Evolutionary conservation across 2,329 filamentous ascomycete genomes (phyloP).

Genomic region (Lithohypha guttulata): DNA sequence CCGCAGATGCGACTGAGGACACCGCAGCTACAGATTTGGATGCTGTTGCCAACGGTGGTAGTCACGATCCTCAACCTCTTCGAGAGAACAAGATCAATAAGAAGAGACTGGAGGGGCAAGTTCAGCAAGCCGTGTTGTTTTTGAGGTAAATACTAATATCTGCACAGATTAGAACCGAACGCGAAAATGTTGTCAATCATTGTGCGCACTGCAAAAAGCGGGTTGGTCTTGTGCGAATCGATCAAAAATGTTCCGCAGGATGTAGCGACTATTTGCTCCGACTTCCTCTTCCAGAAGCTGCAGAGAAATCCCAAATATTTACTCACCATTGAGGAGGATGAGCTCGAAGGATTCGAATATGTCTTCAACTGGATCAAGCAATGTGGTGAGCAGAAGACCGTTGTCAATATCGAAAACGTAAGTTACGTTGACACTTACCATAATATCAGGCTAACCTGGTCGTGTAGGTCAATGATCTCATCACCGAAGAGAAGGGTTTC

Average conservation of each 20-base stretch:
- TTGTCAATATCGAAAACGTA: neutral
- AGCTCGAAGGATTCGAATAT: constrained; percentile 3
- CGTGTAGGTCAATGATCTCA: neutral
- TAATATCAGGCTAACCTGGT: neutral
- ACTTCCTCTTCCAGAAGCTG: neutral
- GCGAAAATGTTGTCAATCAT: constrained; percentile 5
- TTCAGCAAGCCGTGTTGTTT: too few species aligned
- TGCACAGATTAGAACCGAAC: neutral
- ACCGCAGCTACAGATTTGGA: neutral
- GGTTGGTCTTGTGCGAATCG: neutral
- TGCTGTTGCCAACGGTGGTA: neutral
- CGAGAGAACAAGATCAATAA: constrained; percentile 7
- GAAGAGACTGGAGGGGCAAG: constrained; percentile 5
- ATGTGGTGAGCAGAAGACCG: neutral
- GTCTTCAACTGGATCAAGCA: constrained; percentile 9
- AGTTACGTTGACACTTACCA: neutral
- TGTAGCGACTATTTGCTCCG: constrained; percentile 4
- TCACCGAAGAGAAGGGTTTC: neutral
- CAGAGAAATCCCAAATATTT: neutral
- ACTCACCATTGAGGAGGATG: neutral
- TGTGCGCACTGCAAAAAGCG: neutral
- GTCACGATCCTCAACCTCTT: neutral
- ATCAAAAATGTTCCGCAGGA: constrained; percentile 4
- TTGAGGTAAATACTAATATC: neutral
- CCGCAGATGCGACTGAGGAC: neutral